Conservation (phyloP, 2,329 filamentous ascomycete genomes). For the Cadophora malorum region DNA sequence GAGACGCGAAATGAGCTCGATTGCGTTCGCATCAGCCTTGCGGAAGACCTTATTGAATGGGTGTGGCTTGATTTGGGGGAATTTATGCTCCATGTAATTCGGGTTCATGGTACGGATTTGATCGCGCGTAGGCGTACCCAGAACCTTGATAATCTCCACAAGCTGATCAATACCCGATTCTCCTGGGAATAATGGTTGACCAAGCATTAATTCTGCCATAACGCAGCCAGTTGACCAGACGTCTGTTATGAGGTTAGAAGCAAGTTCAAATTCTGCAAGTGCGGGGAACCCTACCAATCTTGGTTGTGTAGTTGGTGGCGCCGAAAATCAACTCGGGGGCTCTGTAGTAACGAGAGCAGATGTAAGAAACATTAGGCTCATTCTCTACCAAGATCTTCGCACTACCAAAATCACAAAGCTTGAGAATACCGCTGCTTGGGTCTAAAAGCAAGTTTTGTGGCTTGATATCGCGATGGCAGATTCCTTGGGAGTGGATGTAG, state of each 20-base stretch:
- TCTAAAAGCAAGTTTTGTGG: constrained; percentile 96
- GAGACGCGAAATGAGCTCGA: constrained; percentile 91
- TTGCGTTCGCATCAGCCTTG: constrained; percentile 90
- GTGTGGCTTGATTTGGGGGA: constrained; percentile 99
- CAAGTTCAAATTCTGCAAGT: constrained; percentile 20
- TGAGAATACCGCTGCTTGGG: constrained; percentile 87
- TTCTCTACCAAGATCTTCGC: constrained; percentile 99
- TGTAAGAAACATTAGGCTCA: constrained; percentile 99
- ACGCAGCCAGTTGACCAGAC: constrained; percentile 99
- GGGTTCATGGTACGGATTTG: constrained; percentile 99
- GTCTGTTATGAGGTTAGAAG: constrained; percentile 61
- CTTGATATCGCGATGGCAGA: constrained; percentile 99
- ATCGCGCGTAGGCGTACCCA: constrained; percentile 94
- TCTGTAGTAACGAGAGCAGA: constrained; percentile 98
- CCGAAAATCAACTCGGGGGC: constrained; percentile 98
- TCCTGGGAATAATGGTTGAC: constrained; percentile 95
- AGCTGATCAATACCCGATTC: constrained; percentile 98
- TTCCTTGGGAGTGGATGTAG: constrained; percentile 99
- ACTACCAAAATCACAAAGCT: constrained; percentile 98
- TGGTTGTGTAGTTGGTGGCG: constrained; percentile 98
- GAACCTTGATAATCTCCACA: constrained; percentile 98
- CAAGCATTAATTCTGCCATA: constrained; percentile 99
- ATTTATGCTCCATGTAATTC: constrained; percentile 99
- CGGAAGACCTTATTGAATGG: constrained; percentile 99
- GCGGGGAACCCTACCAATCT: constrained; percentile 78